These are phyloP conservation scores for Ramaria sp. DNA, from an alignment of 768 basidiomycete genomes.

Conservation along the genomic window DNA sequence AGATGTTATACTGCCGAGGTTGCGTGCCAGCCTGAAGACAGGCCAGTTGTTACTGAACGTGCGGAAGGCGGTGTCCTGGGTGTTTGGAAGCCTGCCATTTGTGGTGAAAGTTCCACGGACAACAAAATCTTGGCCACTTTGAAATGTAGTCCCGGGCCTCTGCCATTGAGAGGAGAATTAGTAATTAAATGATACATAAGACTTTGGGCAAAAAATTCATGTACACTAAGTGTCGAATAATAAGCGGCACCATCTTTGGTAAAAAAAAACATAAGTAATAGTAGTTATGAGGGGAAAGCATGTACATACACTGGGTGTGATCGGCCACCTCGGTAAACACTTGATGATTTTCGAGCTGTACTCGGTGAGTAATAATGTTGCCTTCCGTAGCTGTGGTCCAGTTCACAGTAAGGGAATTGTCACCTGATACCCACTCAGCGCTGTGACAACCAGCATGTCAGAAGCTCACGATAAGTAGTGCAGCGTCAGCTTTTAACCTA, in stretches of 20 bases:
- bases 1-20: constrained; percentile 11
- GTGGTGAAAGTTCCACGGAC: constrained; percentile 12
- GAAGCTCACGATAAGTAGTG: not conserved
- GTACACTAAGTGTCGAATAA: constrained; percentile 44
- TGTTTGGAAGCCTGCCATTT: constrained; percentile 11
- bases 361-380: constrained; percentile 28
- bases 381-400: constrained; percentile 41
- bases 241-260: constrained; percentile 59
- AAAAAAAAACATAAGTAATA: not conserved
- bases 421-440: constrained; percentile 19
- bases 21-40: constrained; percentile 12
- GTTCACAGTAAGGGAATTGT: constrained; percentile 31
- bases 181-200: not conserved
- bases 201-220: constrained; percentile 7
- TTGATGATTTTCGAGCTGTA: constrained; percentile 11
- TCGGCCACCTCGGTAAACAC: constrained; percentile 36
- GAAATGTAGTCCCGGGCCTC: constrained; percentile 9
- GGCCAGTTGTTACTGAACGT: constrained; percentile 14
- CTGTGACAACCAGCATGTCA: constrained; percentile 12
- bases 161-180: not conserved
- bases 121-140: constrained; percentile 11
- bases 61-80: constrained; percentile 13
- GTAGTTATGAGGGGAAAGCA: not conserved
- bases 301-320: constrained; percentile 46
- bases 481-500: no score